A percentile compares a stretch with the other conserved stretches of the same genome.
Evolutionary conservation across 2,329 filamentous ascomycete genomes (phyloP).

Genomic region (Ceratocystis diversiconidia): DNA sequence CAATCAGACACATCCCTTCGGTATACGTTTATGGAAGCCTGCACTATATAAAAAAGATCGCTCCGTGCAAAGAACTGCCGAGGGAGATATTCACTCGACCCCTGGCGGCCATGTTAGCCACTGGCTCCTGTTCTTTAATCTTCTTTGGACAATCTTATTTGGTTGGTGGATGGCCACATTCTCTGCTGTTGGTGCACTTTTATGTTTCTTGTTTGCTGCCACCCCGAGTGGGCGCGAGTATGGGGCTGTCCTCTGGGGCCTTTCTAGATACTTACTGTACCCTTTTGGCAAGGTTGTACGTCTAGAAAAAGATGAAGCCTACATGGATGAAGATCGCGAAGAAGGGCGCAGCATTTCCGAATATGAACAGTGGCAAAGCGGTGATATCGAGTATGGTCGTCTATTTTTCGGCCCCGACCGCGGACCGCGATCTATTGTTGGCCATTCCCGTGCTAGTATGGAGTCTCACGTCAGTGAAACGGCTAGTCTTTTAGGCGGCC

Average conservation of each 20-base stretch:
- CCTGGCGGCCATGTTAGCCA: slow-evolving; percentile 74
- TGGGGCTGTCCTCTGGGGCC: slow-evolving; percentile 67
- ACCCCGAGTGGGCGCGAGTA: slow-evolving; percentile 72
- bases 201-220: slow-evolving; percentile 69
- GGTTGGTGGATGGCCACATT: slow-evolving; percentile 90
- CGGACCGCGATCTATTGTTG: slow-evolving; percentile 63
- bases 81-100: slow-evolving; percentile 91
- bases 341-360: slow-evolving; percentile 95
- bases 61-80: slow-evolving; percentile 89
- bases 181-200: slow-evolving; percentile 56
- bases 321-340: slow-evolving; percentile 84
- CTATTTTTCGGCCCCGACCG: slow-evolving; percentile 80
- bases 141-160: slow-evolving; percentile 80
- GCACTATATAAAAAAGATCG: slow-evolving; percentile 95
- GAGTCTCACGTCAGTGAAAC: slow-evolving; percentile 75
- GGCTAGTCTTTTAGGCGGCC: slow-evolving; percentile 66
- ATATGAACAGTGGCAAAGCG: slow-evolving; percentile 98
- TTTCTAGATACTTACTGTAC: slow-evolving; percentile 80
- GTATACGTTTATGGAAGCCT: slow-evolving; percentile 97
- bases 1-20: slow-evolving; percentile 96
- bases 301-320: slow-evolving; percentile 84
- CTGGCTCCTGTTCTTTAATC: slow-evolving; percentile 77
- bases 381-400: slow-evolving; percentile 86
- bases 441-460: slow-evolving; percentile 72
- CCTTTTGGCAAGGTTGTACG: slow-evolving; percentile 95